Evolutionary conservation across 257 asterid genomes (phyloP), one percentile per base, ranked within the genome.

Genomic region (Salvia miltiorrhiza): DNA sequence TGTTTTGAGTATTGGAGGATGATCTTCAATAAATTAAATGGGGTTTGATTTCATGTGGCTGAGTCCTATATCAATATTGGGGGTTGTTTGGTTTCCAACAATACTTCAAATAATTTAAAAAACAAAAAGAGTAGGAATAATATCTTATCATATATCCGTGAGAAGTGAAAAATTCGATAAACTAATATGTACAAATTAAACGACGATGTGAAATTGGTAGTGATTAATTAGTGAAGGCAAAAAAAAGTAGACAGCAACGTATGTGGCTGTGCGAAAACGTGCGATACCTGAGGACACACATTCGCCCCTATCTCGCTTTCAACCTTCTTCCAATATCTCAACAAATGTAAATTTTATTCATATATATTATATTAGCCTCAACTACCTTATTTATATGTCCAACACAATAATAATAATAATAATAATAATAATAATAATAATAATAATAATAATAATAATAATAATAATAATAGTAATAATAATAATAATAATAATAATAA

Each of bases 211-310:
- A 2, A 30, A 30, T 30, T 30, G 35, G n/a, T n/a, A 30, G 35
- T n/a, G 35, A 30, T 30, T 30, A 7, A 30, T 30, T 30, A 30
- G 35, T 30, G 35, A 30, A 30, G 39, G 9, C 2, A 56, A 35
- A 74, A 56, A 35, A 74, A 39, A 73, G 30, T 68, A 60, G 79
- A 74, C 9, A 32, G 43, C 6, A 30, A 60, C 60, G 37, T 67
- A 47, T 67, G 74, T 74, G 79, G 79, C 65, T 74, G 35, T 26
- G 21, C 50, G 59, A 41, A 65, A 45, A 53, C 26, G 71, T 24
- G 0, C 17, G 24, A n/a, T 21, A 37, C 68, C 56, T 71, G 74
- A 13, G 73, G 54, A 54, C 2, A 17, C 43, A 48, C n/a, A n/a
- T n/a, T n/a, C n/a, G n/a, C n/a, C n/a, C 23, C 62, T 62, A 39